Evolutionary conservation across 2,329 filamentous ascomycete species (phyloP).

Genomic region (Parascedosporium putredinis): DNA sequence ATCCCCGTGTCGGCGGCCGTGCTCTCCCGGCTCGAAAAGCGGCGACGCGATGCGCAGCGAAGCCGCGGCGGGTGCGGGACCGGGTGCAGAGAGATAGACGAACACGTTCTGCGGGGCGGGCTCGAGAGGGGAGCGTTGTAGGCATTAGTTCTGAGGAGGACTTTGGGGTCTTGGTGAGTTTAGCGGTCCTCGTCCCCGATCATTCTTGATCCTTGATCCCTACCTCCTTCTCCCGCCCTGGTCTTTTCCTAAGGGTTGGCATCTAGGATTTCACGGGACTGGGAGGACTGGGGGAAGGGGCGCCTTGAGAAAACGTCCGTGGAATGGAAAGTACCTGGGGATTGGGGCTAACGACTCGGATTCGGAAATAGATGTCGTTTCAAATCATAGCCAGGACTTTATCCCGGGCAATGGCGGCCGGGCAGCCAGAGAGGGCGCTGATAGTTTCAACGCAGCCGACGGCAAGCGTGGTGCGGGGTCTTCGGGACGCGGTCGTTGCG

Average conservation of each 20-base stretch:
- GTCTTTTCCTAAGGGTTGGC: no score
- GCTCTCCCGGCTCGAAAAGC: constrained; percentile 29
- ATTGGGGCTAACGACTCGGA: constrained; percentile 7
- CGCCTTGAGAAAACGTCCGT: no score
- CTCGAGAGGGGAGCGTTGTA: constrained; percentile 41
- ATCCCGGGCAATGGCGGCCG: constrained; percentile 13
- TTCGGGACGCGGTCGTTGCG: constrained; percentile 22
- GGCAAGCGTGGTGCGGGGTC: constrained; percentile 26
- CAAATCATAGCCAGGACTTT: constrained; percentile 35
- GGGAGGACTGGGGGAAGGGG: no score
- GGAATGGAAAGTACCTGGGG: no score
- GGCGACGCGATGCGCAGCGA: constrained; percentile 23
- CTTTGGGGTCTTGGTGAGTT: constrained; percentile 35
- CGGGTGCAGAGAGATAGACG: constrained; percentile 39
- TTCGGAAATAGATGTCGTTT: constrained; percentile 37
- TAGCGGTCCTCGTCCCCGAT: background rate
- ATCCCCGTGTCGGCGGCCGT: constrained; percentile 33
- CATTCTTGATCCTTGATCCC: constrained; percentile 1
- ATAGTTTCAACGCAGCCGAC: constrained; percentile 39
- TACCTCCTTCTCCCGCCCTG: background rate
- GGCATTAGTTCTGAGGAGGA: constrained; percentile 44
- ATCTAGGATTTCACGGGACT: no score
- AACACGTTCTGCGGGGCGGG: constrained; percentile 33
- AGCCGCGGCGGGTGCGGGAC: constrained; percentile 23
- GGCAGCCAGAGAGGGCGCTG: constrained; percentile 20